These are phyloP conservation scores for Takashimella tepidaria DNA, from an alignment of 1,284 basidiomycete species.

Conservation along the genomic window DNA sequence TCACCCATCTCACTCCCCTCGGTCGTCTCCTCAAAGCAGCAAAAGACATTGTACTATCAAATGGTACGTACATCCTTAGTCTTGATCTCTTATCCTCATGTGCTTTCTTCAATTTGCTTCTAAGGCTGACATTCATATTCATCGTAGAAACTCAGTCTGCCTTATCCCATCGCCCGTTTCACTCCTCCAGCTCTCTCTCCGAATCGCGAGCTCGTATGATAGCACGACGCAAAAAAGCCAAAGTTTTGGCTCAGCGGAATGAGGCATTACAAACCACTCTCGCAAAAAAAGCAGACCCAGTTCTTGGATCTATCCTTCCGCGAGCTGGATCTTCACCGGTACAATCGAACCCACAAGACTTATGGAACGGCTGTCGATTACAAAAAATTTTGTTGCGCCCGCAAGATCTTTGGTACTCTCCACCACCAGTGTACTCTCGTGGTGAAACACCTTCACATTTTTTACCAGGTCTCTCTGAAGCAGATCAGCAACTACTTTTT, in stretches of 20 bases:
- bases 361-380: constrained; percentile 31
- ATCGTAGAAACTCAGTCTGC: not conserved
- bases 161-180: not conserved
- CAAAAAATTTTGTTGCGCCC: constrained; percentile 22
- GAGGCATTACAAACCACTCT: not conserved
- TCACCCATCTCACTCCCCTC: too few relatives aligned
- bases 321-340: constrained; percentile 4
- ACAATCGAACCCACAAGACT: constrained; percentile 1
- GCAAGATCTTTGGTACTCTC: constrained; percentile 32
- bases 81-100: too few relatives aligned
- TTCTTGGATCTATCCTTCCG: constrained; percentile 14
- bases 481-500: constrained; percentile 38
- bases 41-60: too few relatives aligned
- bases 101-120: too few relatives aligned
- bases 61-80: too few relatives aligned
- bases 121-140: too few relatives aligned
- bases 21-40: too few relatives aligned
- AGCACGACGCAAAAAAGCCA: constrained; percentile 13
- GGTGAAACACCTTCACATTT: constrained; percentile 31
- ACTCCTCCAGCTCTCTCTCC: not conserved
- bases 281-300: constrained; percentile 11
- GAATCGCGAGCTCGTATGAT: constrained; percentile 1
- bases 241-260: constrained; percentile 8
- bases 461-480: constrained; percentile 29
- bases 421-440: constrained; percentile 32